These are phyloP conservation scores for Lathyrus tuberosus DNA, from an alignment of 306 rosid genomes.

Conservation along the genomic window DNA sequence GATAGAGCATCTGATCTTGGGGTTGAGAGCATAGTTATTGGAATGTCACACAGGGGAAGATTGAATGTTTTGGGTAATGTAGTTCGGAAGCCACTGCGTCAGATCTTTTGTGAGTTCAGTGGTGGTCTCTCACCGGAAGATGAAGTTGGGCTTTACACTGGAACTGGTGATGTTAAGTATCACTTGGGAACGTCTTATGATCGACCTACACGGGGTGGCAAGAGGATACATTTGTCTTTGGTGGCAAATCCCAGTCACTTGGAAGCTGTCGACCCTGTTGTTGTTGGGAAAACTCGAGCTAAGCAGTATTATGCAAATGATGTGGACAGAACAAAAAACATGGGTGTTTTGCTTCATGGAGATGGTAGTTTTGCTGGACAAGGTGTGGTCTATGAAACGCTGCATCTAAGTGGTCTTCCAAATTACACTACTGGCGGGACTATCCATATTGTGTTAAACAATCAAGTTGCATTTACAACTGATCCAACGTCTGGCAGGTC, in stretches of 20 bases:
- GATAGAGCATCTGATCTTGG: constrained; percentile 93
- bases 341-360: constrained; percentile 90
- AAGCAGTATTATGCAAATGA: constrained; percentile 84
- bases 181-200: constrained; percentile 96
- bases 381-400: constrained; percentile 94
- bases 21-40: constrained; percentile 96
- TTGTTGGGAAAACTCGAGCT: constrained; percentile 93
- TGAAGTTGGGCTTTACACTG: constrained; percentile 89
- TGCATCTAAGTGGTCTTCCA: constrained; percentile 96
- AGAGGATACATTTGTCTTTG: constrained; percentile 80
- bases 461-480: constrained; percentile 97
- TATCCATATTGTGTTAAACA: constrained; percentile 84
- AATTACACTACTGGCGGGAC: constrained; percentile 98
- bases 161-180: constrained; percentile 97
- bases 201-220: constrained; percentile 90
- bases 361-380: constrained; percentile 99
- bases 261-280: constrained; percentile 97
- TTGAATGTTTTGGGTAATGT: constrained; percentile 90
- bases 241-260: constrained; percentile 97
- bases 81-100: constrained; percentile 89
- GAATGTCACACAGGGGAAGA: constrained; percentile 92
- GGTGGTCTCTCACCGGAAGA: constrained; percentile 82
- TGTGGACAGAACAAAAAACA: constrained; percentile 70
- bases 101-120: constrained; percentile 85
- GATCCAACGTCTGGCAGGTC: constrained; percentile 90